Conservation (phyloP, 345 rosid species). For the Triadica sebifera region DNA sequence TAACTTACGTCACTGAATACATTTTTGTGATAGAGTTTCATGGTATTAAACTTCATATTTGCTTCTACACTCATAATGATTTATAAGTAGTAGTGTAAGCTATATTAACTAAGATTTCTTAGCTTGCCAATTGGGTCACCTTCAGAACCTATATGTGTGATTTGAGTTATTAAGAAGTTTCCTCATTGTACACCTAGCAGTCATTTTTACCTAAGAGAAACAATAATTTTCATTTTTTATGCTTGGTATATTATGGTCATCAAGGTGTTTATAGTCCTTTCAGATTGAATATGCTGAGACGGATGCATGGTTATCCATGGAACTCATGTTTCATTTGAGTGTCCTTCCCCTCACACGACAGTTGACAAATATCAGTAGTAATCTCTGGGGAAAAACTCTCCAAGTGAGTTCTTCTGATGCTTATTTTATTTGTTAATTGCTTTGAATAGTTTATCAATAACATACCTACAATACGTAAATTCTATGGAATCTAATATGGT, state of each 20-base stretch:
- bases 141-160: slow-evolving; percentile 1
- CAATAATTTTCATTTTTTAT: background rate
- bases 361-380: slow-evolving; percentile 95
- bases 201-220: slow-evolving; percentile 10
- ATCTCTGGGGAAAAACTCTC: slow-evolving; percentile 97
- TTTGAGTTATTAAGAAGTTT: background rate
- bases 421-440: background rate
- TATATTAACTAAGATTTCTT: background rate
- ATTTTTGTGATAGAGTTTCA: background rate
- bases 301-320: slow-evolving; percentile 98
- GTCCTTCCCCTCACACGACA: slow-evolving; percentile 98
- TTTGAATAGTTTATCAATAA: slow-evolving; percentile 9
- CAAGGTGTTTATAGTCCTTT: slow-evolving; percentile 24
- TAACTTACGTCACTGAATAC: background rate
- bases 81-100: slow-evolving; percentile 1
- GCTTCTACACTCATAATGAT: background rate
- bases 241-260: slow-evolving; percentile 19
- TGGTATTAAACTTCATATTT: background rate
- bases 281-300: slow-evolving; percentile 97
- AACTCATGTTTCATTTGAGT: slow-evolving; percentile 95
- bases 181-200: background rate
- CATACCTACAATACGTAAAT: background rate
- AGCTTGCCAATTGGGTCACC: background rate
- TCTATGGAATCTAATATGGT: slow-evolving; percentile 11
- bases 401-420: slow-evolving; percentile 55